Base-by-base conservation (phyloP, 2,329 filamentous ascomycete species). In the Arthrobotrys musiformis region DNA sequence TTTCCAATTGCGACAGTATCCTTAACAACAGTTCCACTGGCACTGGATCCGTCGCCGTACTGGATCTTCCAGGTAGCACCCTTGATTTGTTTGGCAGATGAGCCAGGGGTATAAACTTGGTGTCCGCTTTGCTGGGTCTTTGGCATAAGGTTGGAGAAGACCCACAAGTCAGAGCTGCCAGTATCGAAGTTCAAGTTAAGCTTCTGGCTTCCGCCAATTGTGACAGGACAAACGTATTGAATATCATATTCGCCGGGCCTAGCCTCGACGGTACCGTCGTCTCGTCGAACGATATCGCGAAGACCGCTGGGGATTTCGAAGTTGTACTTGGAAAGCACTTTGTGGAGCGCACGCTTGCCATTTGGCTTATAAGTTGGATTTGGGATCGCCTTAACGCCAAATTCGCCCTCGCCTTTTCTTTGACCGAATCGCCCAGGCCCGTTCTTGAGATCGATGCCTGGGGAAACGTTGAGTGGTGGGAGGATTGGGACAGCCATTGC, bases 151-250 rank as follows among this genome's bases (percentile, higher is more conserved):
- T 85, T 85, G 0, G 90, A 91, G 83, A 90, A 91, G 44, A 89
- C 91, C 88, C 87, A 95, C 90, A 92, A 87, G 83, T 91, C 90
- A 46, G 89, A 86, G 79, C 86, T 91, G 78, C 86, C 90, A 13
- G 91, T 93, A 79, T 93, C 92, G 76, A 93, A 87, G 81, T 92
- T 90, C 76, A 93, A 82, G 74, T 89, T 87, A 78, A 92, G 82
- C 2, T 84, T 87, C 80, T 90, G 89, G 4, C 82, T 79, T 4
- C 86, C 84, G 50, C 91, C 92, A 78, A 93, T 85, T 1, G 85
- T 86, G 54, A 93, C 88, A 0, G 90, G 88, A 69, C 87, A 86
- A 30, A 90, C 83, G 70, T 90, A 91, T 81, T 90, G 86, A 2
- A 84, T 83, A 79, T 91, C 89, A 56, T 85, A 83, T n/a, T 83